Conservation (phyloP, 129 eudicot genomes). For the Ambrosia artemisiifolia region DNA sequence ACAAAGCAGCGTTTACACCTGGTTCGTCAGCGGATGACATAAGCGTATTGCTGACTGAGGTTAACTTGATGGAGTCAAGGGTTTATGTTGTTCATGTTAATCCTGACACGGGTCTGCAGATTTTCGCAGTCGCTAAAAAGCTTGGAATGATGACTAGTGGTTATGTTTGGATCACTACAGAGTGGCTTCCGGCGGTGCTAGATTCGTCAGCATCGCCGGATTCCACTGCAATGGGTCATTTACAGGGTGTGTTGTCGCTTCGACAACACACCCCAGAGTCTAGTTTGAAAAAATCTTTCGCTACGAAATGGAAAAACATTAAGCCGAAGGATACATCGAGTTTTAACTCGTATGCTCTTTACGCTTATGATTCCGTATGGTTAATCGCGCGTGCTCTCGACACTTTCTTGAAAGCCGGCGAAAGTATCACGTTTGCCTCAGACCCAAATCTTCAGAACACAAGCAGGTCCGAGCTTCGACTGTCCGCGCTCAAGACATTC, state of each 20-base stretch:
- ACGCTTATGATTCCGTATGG: conserved; percentile 89
- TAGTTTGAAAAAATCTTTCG: conserved; percentile 32
- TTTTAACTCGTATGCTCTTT: conserved; percentile 75
- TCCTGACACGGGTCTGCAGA: conserved; percentile 73
- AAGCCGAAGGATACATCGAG: conserved; percentile 37
- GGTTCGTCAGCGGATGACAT: conserved; percentile 46
- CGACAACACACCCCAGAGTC: conserved; percentile 77
- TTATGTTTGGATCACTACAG: conserved; percentile 90
- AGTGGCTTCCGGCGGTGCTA: conserved; percentile 79
- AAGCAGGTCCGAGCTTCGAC: conserved; percentile 43
- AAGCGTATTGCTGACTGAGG: conserved; percentile 42
- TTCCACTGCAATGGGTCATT: conserved; percentile 29
- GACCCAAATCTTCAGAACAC: conserved; percentile 50
- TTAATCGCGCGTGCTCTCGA: conserved; percentile 78
- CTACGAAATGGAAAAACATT: conserved; percentile 47
- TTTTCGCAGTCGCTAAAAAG: conserved; percentile 57
- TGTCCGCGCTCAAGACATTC: conserved; percentile 54
- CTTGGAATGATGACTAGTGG: conserved; percentile 73
- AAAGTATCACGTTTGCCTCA: conserved; percentile 48
- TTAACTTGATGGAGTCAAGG: conserved; percentile 81
- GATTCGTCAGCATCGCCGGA: conserved; percentile 44
- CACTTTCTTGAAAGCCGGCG: conserved; percentile 42
- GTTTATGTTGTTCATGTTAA: conserved; percentile 89
- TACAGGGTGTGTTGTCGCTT: conserved; percentile 73
- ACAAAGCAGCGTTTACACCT: conserved; percentile 72